Base-by-base conservation (phyloP, 768 basidiomycete species). In the Suillus paluster region DNA sequence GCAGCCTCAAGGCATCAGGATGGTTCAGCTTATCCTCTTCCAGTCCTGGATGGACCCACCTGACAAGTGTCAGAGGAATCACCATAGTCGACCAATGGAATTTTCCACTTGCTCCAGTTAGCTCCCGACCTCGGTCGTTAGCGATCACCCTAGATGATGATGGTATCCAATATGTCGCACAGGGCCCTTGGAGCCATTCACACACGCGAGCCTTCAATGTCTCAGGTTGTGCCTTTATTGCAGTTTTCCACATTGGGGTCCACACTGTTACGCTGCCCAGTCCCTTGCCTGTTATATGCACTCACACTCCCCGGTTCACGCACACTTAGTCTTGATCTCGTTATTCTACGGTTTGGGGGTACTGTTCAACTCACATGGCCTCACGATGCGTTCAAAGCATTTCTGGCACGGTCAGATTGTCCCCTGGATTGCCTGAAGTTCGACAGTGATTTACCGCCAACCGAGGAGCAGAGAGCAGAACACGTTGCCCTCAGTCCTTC, bases 391-490 rank as follows among this genome's bases (percentile, higher is more conserved):
- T 54, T 71, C 48, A 70, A 46, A 49, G n/a, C 61, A n/a, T 38
- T 70, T 27, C n/a, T 70, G 21, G 27, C 19, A 39, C 67, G 69
- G 1, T 70, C 69, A 11, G 7, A 4, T 21, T 71, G 70, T 34
- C 70, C 67, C 14, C 60, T 70, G 15, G 67, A 66, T 60, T 62
- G 38, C 34, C 67, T 70, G 33, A 63, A 68, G 27, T 59, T 68
- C 11, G 66, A n/a, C n/a, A n/a, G n/a, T n/a, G n/a, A n/a, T n/a
- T n/a, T n/a, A n/a, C n/a, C n/a, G n/a, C n/a, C n/a, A 7, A 68
- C 38, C n/a, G 64, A 67, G 50, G 58, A 65, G 25, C 67, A 58
- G 25, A 60, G 60, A 49, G 53, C 44, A 21, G 60, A 53, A 42
- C 66, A 63, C 49, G 48, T 34, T 23, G 59, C 60, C 44, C 15